phyloP scores from a whole-genome alignment of 2,329 filamentous ascomycete genomes.

The Aspergillus udagawae region DNA sequence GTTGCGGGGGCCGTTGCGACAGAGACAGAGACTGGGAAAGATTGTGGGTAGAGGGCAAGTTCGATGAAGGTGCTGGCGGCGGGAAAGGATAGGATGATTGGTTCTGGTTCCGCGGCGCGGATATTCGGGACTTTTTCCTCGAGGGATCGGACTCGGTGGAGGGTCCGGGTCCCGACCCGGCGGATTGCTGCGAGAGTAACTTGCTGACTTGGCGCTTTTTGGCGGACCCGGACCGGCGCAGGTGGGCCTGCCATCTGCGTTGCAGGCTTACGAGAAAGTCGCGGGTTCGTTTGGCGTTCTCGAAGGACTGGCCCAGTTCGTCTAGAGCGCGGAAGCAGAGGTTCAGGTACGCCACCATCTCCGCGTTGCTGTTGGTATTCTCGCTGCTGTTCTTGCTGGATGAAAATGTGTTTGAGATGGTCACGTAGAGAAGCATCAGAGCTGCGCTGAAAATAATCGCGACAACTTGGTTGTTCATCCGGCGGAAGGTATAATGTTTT shows the following conservation, averaged over 20 bases:
- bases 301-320: conserved; percentile 38
- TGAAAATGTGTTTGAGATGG: conserved; percentile 29
- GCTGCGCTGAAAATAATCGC: conserved; percentile 45
- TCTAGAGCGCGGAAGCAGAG: conserved; percentile 42
- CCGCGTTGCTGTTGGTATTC: conserved; percentile 20
- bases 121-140: conserved; percentile 23
- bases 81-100: conserved; percentile 3
- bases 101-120: conserved; percentile 2
- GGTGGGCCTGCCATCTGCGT: conserved; percentile 36
- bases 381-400: conserved; percentile 19
- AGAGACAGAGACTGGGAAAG: conserved; percentile 9
- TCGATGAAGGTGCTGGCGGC: background rate
- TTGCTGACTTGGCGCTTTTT: conserved; percentile 28
- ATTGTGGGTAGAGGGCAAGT: background rate
- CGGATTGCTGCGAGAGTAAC: conserved; percentile 9
- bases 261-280: conserved; percentile 37
- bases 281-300: conserved; percentile 38
- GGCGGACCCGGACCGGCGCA: conserved; percentile 27
- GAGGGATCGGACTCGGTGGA: conserved; percentile 9
- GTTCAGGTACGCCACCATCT: conserved; percentile 36
- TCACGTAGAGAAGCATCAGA: conserved; percentile 38
- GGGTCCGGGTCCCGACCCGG: background rate
- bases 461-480: conserved; percentile 43
- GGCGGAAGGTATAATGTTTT: conserved; percentile 39
- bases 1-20: background rate